Evolutionary conservation across 202 grass and related monocot genomes (phyloP).

Genomic region (Alloteropsis angusta): DNA sequence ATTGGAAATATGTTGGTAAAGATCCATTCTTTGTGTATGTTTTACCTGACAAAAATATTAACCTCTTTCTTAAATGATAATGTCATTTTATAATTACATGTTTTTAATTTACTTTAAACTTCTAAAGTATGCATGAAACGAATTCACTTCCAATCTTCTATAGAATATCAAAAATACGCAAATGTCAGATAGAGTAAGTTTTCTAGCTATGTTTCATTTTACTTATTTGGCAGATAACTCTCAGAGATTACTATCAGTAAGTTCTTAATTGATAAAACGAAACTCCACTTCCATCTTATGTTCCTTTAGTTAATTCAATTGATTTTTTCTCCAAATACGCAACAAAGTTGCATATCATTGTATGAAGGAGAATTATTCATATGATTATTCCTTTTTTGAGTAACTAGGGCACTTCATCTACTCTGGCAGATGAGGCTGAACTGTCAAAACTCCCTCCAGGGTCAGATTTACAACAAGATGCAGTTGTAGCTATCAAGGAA

Average conservation of each 20-base stretch:
- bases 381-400: conserved; percentile 3
- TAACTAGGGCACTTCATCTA: conserved; percentile 16
- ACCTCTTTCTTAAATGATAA: background rate
- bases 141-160: background rate
- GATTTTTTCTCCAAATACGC: background rate
- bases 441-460: conserved; percentile 61
- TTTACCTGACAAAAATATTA: background rate
- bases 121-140: background rate
- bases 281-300: background rate
- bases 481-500: conserved; percentile 64
- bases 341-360: too few relatives aligned
- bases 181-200: background rate
- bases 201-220: conserved; percentile 5
- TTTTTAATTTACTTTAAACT: conserved; percentile 1
- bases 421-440: conserved; percentile 56
- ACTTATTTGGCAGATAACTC: conserved; percentile 13
- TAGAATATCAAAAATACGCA: background rate
- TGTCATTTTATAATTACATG: background rate
- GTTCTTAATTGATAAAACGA: background rate
- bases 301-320: background rate
- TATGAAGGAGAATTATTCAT: background rate
- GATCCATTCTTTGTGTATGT: conserved; percentile 13
- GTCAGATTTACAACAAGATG: conserved; percentile 81
- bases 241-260: background rate
- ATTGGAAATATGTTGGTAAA: conserved; percentile 81